Evolutionary conservation across 257 asterid species (phyloP).

Genomic region (Leptodermis oblonga): DNA sequence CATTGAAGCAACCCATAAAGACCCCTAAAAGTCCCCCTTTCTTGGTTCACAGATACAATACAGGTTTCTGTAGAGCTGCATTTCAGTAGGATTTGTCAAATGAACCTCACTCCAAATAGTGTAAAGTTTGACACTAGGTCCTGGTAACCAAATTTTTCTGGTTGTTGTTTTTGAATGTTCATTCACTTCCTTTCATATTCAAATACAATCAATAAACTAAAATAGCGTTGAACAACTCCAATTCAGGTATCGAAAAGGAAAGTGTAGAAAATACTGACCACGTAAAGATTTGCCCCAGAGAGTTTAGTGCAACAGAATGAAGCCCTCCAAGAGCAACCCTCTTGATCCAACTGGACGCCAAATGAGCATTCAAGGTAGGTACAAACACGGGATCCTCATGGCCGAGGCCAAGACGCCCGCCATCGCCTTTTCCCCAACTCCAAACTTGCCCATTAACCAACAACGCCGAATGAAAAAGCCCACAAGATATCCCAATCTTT

Average conservation of each 20-base stretch:
- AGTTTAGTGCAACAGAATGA: constrained; percentile 81
- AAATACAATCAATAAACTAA: background rate
- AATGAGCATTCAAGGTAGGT: constrained; percentile 55
- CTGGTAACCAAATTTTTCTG: background rate
- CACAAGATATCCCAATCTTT: constrained; percentile 76
- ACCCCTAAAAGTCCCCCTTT: background rate
- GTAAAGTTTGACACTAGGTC: too few relatives aligned
- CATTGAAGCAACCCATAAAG: too few relatives aligned
- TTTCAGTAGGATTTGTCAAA: background rate
- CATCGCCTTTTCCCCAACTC: constrained; percentile 99
- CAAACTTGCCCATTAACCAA: constrained; percentile 69
- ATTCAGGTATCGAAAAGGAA: background rate
- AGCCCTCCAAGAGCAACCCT: constrained; percentile 86
- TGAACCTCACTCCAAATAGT: background rate
- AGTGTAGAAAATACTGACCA: constrained; percentile 56
- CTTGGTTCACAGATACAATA: background rate
- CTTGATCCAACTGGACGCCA: constrained; percentile 30
- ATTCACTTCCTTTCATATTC: background rate
- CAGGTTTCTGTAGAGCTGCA: background rate
- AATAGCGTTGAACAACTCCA: background rate
- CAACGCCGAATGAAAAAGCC: constrained; percentile 85
- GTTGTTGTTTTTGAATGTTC: background rate
- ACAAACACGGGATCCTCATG: constrained; percentile 65
- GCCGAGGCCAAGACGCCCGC: constrained; percentile 92
- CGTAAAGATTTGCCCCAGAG: constrained; percentile 68